Percentiles rank a stretch among this genome's conserved stretches.
Conservation (phyloP, 768 basidiomycete species). For the Tulasnella sp. region DNA sequence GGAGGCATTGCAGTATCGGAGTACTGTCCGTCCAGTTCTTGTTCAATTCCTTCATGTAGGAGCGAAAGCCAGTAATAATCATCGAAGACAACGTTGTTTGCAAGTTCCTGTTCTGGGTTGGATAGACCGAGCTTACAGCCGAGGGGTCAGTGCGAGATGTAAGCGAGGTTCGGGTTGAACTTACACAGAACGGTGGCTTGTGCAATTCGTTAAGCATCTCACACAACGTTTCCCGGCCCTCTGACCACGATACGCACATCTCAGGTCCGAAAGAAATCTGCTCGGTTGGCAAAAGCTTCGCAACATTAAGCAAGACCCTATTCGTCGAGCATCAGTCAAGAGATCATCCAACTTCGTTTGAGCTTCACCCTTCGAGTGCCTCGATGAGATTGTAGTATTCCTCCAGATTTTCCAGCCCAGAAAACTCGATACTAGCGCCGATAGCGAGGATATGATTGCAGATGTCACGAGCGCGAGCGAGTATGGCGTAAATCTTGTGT, state of each 20-base stretch:
- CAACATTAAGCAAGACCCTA: neutral
- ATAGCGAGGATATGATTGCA: neutral
- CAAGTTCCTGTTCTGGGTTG: neutral
- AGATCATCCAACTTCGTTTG: neutral
- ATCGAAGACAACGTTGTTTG: neutral
- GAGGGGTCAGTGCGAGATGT: neutral
- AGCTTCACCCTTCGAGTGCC: neutral
- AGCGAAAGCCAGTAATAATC: neutral
- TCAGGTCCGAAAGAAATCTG: neutral
- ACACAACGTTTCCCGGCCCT: neutral
- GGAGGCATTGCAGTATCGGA: neutral
- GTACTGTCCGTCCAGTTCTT: neutral
- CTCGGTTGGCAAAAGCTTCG: neutral
- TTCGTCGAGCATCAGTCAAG: neutral
- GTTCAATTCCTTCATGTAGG: neutral
- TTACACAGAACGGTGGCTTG: neutral
- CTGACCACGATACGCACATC: neutral
- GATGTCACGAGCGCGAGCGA: neutral
- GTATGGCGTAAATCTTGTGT: neutral
- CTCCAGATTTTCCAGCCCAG: neutral
- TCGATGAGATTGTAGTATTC: neutral
- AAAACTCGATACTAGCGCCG: neutral
- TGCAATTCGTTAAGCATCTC: neutral
- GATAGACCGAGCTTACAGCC: neutral
- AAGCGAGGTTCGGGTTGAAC: neutral